phyloP scores from a whole-genome alignment of 1,284 basidiomycete species.

The Fomes fomentarius region DNA sequence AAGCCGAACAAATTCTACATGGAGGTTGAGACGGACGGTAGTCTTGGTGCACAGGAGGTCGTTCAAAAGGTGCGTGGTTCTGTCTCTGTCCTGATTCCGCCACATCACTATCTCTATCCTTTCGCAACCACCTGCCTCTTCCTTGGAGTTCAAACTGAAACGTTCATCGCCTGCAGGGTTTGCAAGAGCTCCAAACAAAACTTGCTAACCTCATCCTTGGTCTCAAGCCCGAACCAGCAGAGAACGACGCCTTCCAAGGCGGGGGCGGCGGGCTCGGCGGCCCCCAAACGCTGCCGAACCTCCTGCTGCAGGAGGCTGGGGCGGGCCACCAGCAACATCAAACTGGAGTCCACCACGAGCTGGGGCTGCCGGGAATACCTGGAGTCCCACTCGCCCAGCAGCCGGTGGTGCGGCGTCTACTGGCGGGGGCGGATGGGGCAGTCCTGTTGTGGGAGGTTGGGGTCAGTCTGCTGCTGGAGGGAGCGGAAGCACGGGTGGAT shows the following conservation, averaged over 20 bases:
- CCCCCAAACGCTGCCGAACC: constrained; percentile 27
- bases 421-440: constrained; percentile 16
- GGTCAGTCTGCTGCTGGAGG: constrained; percentile 1
- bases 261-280: constrained; percentile 15
- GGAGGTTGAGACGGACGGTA: constrained; percentile 90
- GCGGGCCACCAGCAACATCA: constrained; percentile 16
- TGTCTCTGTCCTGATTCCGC: neutral
- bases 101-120: neutral
- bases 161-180: constrained; percentile 53
- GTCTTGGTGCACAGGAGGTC: constrained; percentile 86
- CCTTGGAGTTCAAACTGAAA: too few relatives aligned
- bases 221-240: constrained; percentile 62
- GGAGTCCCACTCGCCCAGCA: constrained; percentile 1
- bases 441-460: constrained; percentile 9
- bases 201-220: constrained; percentile 80
- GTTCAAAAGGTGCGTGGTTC: constrained; percentile 70
- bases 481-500: constrained; percentile 8
- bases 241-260: constrained; percentile 44
- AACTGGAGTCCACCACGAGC: constrained; percentile 20
- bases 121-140: too few relatives aligned
- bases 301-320: constrained; percentile 24
- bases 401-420: constrained; percentile 2
- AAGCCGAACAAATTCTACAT: constrained; percentile 90
- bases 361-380: constrained; percentile 6
- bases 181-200: constrained; percentile 81